phyloP scores from a whole-genome alignment of 371 early-diverging fungal genomes.

The Mortierella sp. region DNA sequence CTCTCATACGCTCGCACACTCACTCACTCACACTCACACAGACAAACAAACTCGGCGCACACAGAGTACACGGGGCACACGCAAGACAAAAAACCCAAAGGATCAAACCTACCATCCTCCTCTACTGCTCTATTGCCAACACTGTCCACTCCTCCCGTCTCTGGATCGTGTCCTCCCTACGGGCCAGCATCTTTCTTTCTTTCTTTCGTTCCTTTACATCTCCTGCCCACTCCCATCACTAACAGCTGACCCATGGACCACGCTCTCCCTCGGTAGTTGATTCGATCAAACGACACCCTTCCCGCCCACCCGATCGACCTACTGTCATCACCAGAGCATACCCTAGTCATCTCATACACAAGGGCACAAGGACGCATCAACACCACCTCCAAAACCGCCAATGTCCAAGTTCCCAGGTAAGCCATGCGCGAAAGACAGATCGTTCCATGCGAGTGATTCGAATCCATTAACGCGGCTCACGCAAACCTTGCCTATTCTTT shows the following conservation, averaged over 20 bases:
- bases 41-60: background rate
- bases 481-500: background rate
- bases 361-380: background rate
- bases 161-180: background rate
- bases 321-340: background rate
- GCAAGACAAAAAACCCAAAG: background rate
- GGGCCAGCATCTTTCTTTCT: background rate
- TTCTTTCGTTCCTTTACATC: background rate
- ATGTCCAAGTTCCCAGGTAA: slow-evolving; percentile 12
- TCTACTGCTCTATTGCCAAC: background rate
- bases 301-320: background rate
- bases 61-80: background rate
- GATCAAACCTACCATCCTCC: background rate
- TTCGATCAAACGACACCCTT: background rate
- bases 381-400: background rate
- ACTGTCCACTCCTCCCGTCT: background rate
- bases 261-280: slow-evolving; percentile 4
- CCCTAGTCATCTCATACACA: background rate
- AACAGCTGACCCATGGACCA: background rate
- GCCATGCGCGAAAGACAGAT: background rate
- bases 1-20: background rate
- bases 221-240: background rate
- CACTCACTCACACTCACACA: background rate
- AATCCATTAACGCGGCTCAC: background rate
- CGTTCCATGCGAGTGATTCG: background rate